Percentiles rank a stretch among this genome's conserved stretches.
Conservation (phyloP, 2,329 filamentous ascomycete species). For the Aspergillus fructus region DNA sequence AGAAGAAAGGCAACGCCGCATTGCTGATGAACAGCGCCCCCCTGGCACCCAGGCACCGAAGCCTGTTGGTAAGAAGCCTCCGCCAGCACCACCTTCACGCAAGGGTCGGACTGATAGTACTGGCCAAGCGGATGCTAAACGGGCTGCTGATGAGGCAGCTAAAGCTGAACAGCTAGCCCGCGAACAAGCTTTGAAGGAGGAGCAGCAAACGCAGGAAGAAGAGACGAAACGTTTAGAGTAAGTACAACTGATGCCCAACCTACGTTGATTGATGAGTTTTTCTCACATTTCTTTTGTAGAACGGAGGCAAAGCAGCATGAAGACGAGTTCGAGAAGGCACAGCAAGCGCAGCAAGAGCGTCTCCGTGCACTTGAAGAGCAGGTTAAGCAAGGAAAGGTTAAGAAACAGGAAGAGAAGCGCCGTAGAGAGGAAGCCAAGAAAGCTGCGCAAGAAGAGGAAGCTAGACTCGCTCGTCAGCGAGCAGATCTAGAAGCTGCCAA, state of each 20-base stretch:
- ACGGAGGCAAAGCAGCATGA: slow-evolving; percentile 72
- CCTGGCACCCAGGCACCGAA: slow-evolving; percentile 58
- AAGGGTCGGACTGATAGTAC: slow-evolving; percentile 62
- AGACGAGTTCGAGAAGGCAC: slow-evolving; percentile 75
- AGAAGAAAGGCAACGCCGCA: slow-evolving; percentile 76
- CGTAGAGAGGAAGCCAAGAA: slow-evolving; percentile 84
- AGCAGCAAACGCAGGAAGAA: slow-evolving; percentile 73
- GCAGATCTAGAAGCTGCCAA: slow-evolving; percentile 90
- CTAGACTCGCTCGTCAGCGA: slow-evolving; percentile 76
- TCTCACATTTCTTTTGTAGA: slow-evolving; percentile 50
- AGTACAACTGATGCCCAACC: slow-evolving; percentile 44
- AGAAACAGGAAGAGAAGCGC: slow-evolving; percentile 94
- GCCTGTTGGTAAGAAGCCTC: slow-evolving; percentile 65
- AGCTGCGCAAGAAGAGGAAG: slow-evolving; percentile 85
- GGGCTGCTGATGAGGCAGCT: slow-evolving; percentile 56
- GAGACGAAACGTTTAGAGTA: slow-evolving; percentile 80
- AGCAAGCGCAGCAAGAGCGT: slow-evolving; percentile 76
- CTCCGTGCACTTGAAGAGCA: slow-evolving; percentile 90
- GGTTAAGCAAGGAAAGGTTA: slow-evolving; percentile 87
- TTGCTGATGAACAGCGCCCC: slow-evolving; percentile 69
- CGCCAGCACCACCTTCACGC: slow-evolving; percentile 69
- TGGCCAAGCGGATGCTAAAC: slow-evolving; percentile 58
- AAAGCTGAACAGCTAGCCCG: slow-evolving; percentile 63
- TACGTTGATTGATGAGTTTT: neutral
- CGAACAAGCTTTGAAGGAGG: slow-evolving; percentile 56